Base-by-base conservation (phyloP, 1,139 yeast species). In the Lodderomyces oxycetoniae region DNA sequence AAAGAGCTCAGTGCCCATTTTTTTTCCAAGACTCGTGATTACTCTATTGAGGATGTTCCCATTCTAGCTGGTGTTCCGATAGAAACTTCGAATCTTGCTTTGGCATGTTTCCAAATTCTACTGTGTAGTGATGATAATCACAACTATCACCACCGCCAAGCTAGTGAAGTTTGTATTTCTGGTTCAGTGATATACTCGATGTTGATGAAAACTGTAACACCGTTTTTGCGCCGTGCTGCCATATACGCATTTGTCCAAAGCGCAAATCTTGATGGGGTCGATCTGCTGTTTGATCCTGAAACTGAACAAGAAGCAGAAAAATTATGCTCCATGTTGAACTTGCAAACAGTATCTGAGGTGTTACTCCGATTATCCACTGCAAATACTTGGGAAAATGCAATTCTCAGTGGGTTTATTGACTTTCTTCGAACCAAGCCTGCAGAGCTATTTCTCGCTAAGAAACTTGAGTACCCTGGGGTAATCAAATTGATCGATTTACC, bases 391-490 rank as follows among this genome's bases (percentile, higher is more conserved):
- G 59, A 53, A 36, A 24, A 24, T 24, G 26, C 11, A 6, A 7
- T 27, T 13, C 17, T 5, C 22, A 16, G 10, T 13, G 9, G n/a
- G 14, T 27, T 27, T 16, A 16, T 27, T 24, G 12, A n/a, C 12
- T 17, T 16, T 11, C n/a, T 27, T 12, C 14, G 12, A 9, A 16
- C 5, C 11, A 27, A n/a, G 7, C 6, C 6, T 9, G 11, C 16
- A 8, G 29, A 30, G 32, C 11, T 44, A 46, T 30, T 35, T 25
- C 40, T 39, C 4, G 32, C 52, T 24, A 45, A 41, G 31, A 36
- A 53, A 21, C 45, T 82, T 41, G 80, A 80, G 35, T 83, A 76
- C 44, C 88, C 94, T 0, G 91, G 93, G 2, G 63, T 79, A 4
- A 60, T 79, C 8, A 64, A 67, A 30, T 59, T 85, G 32, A 61